Conservation (phyloP, 164 flowering plant genomes). For the Vitis riparia region DNA sequence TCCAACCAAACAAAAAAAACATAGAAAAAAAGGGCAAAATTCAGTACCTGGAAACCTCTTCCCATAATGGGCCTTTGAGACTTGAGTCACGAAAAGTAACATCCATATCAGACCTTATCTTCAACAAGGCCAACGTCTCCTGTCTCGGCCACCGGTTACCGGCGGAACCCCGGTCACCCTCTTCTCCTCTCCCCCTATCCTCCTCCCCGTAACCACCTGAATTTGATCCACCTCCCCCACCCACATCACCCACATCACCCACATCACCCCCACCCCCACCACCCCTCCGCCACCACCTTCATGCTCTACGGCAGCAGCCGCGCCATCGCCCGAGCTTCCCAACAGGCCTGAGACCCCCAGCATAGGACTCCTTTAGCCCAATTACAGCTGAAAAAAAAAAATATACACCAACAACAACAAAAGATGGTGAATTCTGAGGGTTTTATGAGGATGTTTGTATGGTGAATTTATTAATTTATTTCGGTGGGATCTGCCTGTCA, state of each 20-base stretch:
- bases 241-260: conserved; percentile 2
- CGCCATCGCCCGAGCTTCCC: conserved; percentile 20
- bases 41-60: conserved; percentile 83
- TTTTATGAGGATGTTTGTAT: conserved; percentile 43
- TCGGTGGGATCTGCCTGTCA: conserved; percentile 63
- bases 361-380: conserved; percentile 20
- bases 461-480: conserved; percentile 54
- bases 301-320: neutral
- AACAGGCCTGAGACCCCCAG: conserved; percentile 31
- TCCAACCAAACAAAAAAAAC: neutral
- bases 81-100: conserved; percentile 80
- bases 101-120: conserved; percentile 92
- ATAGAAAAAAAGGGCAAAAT: neutral
- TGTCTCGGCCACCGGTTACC: conserved; percentile 91
- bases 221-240: conserved; percentile 17
- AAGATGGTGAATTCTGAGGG: conserved; percentile 52
- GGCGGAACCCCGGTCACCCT: conserved; percentile 42
- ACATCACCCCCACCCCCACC: conserved; percentile 8
- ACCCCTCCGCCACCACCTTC: conserved; percentile 11
- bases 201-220: conserved; percentile 26
- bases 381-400: conserved; percentile 27
- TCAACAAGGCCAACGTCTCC: conserved; percentile 82
- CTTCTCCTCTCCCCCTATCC: conserved; percentile 31
- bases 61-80: conserved; percentile 97
- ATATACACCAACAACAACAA: conserved; percentile 11